Evolutionary conservation across 768 basidiomycete species (phyloP).

Genomic region (Xerocomellus amylosporus): DNA sequence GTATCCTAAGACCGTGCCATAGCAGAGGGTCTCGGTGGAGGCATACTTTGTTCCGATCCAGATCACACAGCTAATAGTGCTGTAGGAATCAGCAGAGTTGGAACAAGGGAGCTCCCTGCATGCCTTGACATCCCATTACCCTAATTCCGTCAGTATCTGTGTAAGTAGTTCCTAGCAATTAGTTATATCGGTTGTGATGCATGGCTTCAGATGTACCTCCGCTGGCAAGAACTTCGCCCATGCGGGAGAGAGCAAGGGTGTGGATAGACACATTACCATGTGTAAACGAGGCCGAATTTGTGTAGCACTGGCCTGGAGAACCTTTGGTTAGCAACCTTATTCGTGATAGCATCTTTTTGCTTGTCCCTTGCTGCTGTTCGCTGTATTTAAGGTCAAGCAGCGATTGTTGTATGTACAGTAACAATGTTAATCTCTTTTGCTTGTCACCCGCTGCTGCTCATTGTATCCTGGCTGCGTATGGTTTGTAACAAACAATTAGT

Average conservation of each 20-base stretch:
- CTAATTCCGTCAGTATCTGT: constrained; percentile 1
- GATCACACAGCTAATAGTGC: background rate
- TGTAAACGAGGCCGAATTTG: background rate
- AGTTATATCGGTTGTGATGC: too few relatives aligned
- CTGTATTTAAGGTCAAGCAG: background rate
- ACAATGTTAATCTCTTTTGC: too few relatives aligned
- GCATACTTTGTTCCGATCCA: constrained; percentile 7
- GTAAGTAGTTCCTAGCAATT: background rate
- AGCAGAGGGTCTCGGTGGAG: constrained; percentile 5
- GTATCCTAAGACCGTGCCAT: constrained; percentile 9
- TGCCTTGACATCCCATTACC: constrained; percentile 3
- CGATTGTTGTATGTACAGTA: too few relatives aligned
- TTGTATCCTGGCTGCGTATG: too few relatives aligned
- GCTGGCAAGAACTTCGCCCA: background rate
- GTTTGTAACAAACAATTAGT: too few relatives aligned
- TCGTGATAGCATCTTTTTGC: too few relatives aligned
- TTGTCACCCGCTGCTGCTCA: too few relatives aligned
- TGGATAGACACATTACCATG: background rate
- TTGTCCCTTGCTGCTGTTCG: background rate
- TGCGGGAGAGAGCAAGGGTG: background rate
- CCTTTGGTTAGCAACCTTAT: background rate
- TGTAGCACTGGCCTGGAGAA: background rate
- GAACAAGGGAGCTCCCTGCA: background rate
- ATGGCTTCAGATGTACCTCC: background rate
- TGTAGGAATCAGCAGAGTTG: background rate